These are phyloP conservation scores for Scytalidium lignicola DNA, from an alignment of 2,329 filamentous ascomycete species.

Conservation along the genomic window DNA sequence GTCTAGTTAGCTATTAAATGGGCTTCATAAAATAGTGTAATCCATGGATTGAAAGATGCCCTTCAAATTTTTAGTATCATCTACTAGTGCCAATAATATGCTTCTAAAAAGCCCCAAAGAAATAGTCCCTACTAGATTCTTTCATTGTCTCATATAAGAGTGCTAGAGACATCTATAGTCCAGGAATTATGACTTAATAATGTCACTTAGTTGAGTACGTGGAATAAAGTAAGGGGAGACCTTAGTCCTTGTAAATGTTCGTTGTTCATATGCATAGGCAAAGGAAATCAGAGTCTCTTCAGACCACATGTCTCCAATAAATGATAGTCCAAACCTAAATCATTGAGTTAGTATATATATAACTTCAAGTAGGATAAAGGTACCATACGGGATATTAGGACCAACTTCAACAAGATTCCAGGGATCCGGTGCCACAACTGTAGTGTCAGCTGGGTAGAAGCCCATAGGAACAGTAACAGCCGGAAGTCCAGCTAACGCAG, in stretches of 20 bases:
- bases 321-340: conserved; percentile 52
- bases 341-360: conserved; percentile 4
- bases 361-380: neutral
- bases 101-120: no score
- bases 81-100: no score
- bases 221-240: conserved; percentile 44
- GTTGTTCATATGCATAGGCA: conserved; percentile 61
- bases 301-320: conserved; percentile 55
- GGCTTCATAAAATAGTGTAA: no score
- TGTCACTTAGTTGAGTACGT: conserved; percentile 40
- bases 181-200: conserved; percentile 23
- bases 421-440: conserved; percentile 34
- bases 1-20: no score
- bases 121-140: no score
- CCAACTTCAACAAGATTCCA: conserved; percentile 47
- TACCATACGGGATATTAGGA: conserved; percentile 42
- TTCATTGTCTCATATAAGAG: neutral
- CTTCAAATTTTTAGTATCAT: no score
- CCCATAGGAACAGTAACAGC: conserved; percentile 61
- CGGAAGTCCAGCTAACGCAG: conserved; percentile 53
- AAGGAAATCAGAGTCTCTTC: conserved; percentile 59
- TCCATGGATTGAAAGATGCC: no score
- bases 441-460: conserved; percentile 42
- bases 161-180: no score
- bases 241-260: conserved; percentile 37